Percentiles rank a stretch among this genome's conserved stretches.
Evolutionary conservation across 2,329 filamentous ascomycete species (phyloP).

Genomic region (Fusarium lyarnte): DNA sequence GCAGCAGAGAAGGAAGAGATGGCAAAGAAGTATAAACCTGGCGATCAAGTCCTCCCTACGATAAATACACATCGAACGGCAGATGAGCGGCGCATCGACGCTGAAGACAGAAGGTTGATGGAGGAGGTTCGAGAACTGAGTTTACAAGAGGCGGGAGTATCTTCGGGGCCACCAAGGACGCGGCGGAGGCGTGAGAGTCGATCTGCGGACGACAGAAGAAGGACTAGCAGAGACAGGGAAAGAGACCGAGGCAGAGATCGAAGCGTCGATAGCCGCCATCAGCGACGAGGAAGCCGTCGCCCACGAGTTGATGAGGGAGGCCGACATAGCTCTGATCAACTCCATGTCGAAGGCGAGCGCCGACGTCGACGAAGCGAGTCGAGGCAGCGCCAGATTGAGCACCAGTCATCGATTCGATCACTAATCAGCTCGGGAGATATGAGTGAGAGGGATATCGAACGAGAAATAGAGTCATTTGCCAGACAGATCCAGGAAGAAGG

Average conservation of each 20-base stretch:
- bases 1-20: slow-evolving; percentile 80
- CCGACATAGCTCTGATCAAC: slow-evolving; percentile 48
- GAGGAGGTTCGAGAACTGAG: slow-evolving; percentile 79
- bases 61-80: slow-evolving; percentile 60
- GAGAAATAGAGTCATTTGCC: slow-evolving; percentile 90
- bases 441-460: slow-evolving; percentile 81
- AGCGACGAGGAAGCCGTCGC: slow-evolving; percentile 40
- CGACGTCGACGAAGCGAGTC: slow-evolving; percentile 56
- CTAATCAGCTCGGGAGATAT: slow-evolving; percentile 83
- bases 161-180: slow-evolving; percentile 46
- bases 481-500: slow-evolving; percentile 90
- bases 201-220: slow-evolving; percentile 47
- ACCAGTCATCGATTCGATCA: slow-evolving; percentile 88
- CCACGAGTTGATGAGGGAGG: slow-evolving; percentile 40
- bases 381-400: slow-evolving; percentile 74
- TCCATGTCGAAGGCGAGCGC: slow-evolving; percentile 50
- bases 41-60: slow-evolving; percentile 81
- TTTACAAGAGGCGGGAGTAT: slow-evolving; percentile 71
- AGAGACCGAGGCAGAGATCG: slow-evolving; percentile 33
- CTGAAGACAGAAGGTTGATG: slow-evolving; percentile 75
- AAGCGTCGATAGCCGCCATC: slow-evolving; percentile 46
- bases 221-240: slow-evolving; percentile 41
- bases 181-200: slow-evolving; percentile 48
- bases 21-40: slow-evolving; percentile 78
- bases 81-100: slow-evolving; percentile 65